Conservation (phyloP, 2,329 filamentous ascomycete species). For the Endoconidiophora polonica region DNA sequence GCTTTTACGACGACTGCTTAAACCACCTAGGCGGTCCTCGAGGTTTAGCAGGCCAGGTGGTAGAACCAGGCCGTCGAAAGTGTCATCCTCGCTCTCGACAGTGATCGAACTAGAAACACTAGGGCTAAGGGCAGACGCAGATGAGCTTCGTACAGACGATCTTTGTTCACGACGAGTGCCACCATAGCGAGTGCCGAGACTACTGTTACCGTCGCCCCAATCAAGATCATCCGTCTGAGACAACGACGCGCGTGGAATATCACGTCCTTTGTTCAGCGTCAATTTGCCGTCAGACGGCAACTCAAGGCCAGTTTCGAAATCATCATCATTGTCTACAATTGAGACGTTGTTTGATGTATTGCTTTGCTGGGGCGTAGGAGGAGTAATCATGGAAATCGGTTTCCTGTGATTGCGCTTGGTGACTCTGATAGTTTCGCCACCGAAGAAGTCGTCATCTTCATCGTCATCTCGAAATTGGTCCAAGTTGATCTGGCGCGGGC, state of each 20-base stretch:
- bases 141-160: conserved; percentile 62
- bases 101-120: conserved; percentile 86
- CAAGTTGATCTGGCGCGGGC: conserved; percentile 29
- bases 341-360: neutral
- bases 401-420: conserved; percentile 41
- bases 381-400: conserved; percentile 36
- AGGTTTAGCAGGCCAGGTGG: conserved; percentile 75
- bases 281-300: conserved; percentile 51
- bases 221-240: conserved; percentile 68
- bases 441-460: conserved; percentile 46
- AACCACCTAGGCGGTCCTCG: conserved; percentile 38
- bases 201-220: conserved; percentile 88
- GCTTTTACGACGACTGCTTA: conserved; percentile 53
- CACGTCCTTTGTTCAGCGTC: conserved; percentile 42
- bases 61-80: conserved; percentile 73
- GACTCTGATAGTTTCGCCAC: conserved; percentile 53
- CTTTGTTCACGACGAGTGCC: conserved; percentile 68
- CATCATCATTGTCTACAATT: conserved; percentile 33
- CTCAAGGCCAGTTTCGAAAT: conserved; percentile 58
- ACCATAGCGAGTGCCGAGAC: conserved; percentile 75
- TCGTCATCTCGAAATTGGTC: conserved; percentile 47
- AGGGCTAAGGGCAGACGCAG: conserved; percentile 75
- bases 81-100: conserved; percentile 83
- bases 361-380: conserved; percentile 34
- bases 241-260: conserved; percentile 34